A percentile compares a stretch with the other conserved stretches of the same genome.
phyloP scores from a whole-genome alignment of 2,329 filamentous ascomycete genomes.

The Fusarium tuaranense region DNA sequence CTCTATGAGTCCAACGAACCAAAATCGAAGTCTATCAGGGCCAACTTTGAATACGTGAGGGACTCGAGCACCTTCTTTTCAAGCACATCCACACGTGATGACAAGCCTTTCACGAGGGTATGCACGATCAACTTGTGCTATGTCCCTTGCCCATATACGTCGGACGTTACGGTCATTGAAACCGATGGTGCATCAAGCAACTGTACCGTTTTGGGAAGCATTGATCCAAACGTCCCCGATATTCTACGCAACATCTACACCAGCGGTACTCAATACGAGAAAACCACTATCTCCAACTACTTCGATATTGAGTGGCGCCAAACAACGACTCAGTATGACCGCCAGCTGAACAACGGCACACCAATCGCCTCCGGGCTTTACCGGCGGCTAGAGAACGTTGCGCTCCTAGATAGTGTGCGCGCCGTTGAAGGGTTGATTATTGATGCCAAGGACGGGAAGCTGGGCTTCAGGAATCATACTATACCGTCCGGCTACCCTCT shows the following conservation, averaged over 20 bases:
- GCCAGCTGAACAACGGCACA: conserved; percentile 8
- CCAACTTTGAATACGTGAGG: conserved; percentile 8
- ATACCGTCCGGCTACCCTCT: conserved; percentile 41
- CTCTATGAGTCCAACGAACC: conserved; percentile 19
- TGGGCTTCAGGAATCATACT: conserved; percentile 59
- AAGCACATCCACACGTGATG: conserved; percentile 8
- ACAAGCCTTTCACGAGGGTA: conserved; percentile 9
- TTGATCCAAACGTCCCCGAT: conserved; percentile 12
- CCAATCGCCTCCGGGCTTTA: conserved; percentile 6
- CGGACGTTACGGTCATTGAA: conserved; percentile 6
- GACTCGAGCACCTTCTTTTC: conserved; percentile 17
- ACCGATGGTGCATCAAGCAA: neutral
- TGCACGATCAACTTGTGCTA: neutral
- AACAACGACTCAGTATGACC: conserved; percentile 1
- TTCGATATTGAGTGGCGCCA: conserved; percentile 32
- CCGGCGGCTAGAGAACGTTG: conserved; percentile 8
- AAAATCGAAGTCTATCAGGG: neutral
- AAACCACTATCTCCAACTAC: conserved; percentile 16
- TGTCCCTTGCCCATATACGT: conserved; percentile 17
- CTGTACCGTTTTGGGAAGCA: neutral
- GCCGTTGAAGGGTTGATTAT: conserved; percentile 57
- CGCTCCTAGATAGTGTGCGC: conserved; percentile 3
- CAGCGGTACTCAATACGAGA: conserved; percentile 10
- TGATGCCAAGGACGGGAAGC: conserved; percentile 52
- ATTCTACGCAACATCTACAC: conserved; percentile 13